Evolutionary conservation across 257 asterid genomes (phyloP), one percentile per base, ranked within the genome.

Genomic region (Catharanthus roseus): DNA sequence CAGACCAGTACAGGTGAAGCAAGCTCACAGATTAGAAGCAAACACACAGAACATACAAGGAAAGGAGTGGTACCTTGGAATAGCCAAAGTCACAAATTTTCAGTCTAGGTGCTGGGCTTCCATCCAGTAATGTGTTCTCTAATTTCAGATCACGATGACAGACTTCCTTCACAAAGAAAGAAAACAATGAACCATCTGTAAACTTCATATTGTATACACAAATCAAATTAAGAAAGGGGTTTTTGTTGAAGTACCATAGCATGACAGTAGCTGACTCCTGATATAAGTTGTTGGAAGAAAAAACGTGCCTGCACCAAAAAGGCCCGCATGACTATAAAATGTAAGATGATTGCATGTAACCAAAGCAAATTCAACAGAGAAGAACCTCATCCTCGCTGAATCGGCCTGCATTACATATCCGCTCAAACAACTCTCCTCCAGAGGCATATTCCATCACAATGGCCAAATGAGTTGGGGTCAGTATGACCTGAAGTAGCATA

Each of bases 381-480:
- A 58, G 56, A 77, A 93, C 99, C 96, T 89, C 99, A 74, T 95
- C 97, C 81, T 95, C 99, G 45, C 99, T 89, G 82, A 95, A 95
- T 36, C 99, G 82, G 64, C 99, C 99, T 3, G 99, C 99, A 85
- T 87, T 95, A 87, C 99, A 95, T 74, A 95, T 95, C 69, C 96
- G 80, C 65, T 95, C 99, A 61, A 95, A 95, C 31, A 95, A 86
- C 84, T 95, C 99, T 36, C 99, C 99, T 60, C 99, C 99, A 24
- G 99, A 82, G n/a, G 99, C 99, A 54, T 85, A 95, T 77, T 95
- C 99, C 99, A 95, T 95, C 72, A 95, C 99, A 77, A 95, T 91
- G 24, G 99, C 99, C 89, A 95, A 79, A 84, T 95, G 99, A 4
- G 96, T 89, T 15, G 99, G 99, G 21, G 97, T 91, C 51, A 91